Conservation (phyloP, 202 grass and related monocot genomes). For the Saccharum hybrid region DNA sequence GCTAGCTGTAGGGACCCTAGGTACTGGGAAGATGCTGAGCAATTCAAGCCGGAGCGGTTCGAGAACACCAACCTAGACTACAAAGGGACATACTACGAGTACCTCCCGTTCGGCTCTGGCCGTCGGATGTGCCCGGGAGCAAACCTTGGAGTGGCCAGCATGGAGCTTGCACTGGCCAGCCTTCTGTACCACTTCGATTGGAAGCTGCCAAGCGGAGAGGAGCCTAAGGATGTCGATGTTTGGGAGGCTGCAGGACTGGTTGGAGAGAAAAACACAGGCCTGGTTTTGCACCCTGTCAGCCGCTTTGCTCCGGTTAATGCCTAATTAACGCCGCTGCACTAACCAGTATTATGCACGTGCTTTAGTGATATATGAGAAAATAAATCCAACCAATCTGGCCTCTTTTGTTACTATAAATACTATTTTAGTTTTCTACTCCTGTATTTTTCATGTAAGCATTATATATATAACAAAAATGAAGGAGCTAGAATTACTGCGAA, state of each 20-base stretch:
- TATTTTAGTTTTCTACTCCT: too few species aligned
- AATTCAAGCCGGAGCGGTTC: constrained; percentile 56
- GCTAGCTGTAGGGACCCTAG: constrained; percentile 28
- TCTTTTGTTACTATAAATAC: too few species aligned
- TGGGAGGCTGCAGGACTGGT: not conserved
- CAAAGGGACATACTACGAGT: constrained; percentile 43
- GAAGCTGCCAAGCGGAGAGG: constrained; percentile 23
- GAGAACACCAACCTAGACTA: constrained; percentile 8
- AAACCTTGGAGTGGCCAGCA: not conserved
- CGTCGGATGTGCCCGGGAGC: constrained; percentile 39
- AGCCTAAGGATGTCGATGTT: constrained; percentile 19
- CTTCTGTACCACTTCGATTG: constrained; percentile 53
- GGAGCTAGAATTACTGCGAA: too few species aligned
- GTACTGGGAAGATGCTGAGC: constrained; percentile 37
- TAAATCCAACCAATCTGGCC: too few species aligned
- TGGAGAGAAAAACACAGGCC: not conserved
- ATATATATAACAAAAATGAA: too few species aligned
- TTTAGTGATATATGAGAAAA: too few species aligned
- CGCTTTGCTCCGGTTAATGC: not conserved
- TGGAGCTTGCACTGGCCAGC: constrained; percentile 42
- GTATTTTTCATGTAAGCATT: too few species aligned
- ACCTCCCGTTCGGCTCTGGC: constrained; percentile 46
- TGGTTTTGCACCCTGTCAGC: not conserved
- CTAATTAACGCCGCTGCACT: not conserved
- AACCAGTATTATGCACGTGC: not conserved